These are phyloP conservation scores for Tolypocladium inflatum DNA, from an alignment of 2,329 filamentous ascomycete genomes.

Conservation along the genomic window DNA sequence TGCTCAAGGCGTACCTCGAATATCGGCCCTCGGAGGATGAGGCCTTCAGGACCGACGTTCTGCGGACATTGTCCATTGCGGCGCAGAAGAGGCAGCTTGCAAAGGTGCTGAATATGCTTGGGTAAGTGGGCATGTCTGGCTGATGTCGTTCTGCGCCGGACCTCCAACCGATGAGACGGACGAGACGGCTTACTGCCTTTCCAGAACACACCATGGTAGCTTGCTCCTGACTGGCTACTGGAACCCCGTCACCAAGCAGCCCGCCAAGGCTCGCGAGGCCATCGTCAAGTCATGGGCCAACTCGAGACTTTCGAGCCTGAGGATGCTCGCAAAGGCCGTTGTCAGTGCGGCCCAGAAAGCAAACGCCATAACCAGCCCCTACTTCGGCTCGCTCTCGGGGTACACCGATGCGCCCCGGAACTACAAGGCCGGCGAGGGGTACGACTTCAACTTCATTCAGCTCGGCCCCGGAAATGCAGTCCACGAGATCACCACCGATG, in stretches of 20 bases:
- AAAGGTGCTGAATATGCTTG: slow-evolving; percentile 27
- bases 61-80: slow-evolving; percentile 28
- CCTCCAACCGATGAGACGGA: background rate
- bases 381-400: slow-evolving; percentile 44
- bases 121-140: slow-evolving; percentile 27
- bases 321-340: slow-evolving; percentile 45
- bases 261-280: slow-evolving; percentile 47
- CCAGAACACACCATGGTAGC: slow-evolving; percentile 52
- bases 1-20: slow-evolving; percentile 42
- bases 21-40: slow-evolving; percentile 41
- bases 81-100: slow-evolving; percentile 28
- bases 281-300: slow-evolving; percentile 55
- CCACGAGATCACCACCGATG: slow-evolving; percentile 63
- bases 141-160: background rate
- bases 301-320: slow-evolving; percentile 45
- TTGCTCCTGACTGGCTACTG: slow-evolving; percentile 59
- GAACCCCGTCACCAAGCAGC: slow-evolving; percentile 51
- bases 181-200: background rate
- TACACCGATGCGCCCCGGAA: slow-evolving; percentile 44
- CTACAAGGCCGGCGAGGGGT: slow-evolving; percentile 40
- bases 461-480: slow-evolving; percentile 31
- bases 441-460: slow-evolving; percentile 53
- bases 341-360: slow-evolving; percentile 42
- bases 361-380: slow-evolving; percentile 45
- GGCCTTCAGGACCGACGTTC: slow-evolving; percentile 40